Percentiles rank a stretch among this genome's conserved stretches.
phyloP scores from a whole-genome alignment of 2,329 filamentous ascomycete species.

The Cephalotrichum gorgonifer region DNA sequence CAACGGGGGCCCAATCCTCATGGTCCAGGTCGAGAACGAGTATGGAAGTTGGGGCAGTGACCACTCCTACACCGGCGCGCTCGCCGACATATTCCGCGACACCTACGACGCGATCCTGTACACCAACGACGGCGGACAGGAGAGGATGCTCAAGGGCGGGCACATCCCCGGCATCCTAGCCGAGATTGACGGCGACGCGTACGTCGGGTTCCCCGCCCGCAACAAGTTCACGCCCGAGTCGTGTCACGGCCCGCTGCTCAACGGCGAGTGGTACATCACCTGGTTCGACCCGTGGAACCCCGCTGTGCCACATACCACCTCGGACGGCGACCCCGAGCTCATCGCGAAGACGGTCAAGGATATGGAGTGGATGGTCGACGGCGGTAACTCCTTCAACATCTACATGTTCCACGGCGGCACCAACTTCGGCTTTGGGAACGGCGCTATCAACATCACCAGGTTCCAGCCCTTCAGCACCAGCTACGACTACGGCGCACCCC shows the following conservation, averaged over 20 bases:
- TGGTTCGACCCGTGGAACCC: constrained; percentile 33
- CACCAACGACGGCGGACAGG: constrained; percentile 35
- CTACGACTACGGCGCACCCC: constrained; percentile 39
- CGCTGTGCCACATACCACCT: constrained; percentile 23
- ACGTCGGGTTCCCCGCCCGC: constrained; percentile 25
- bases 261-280: constrained; percentile 38
- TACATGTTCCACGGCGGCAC: constrained; percentile 45
- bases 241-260: constrained; percentile 31
- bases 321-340: constrained; percentile 14
- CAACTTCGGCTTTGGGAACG: constrained; percentile 37
- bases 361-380: constrained; percentile 24
- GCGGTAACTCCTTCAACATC: constrained; percentile 32
- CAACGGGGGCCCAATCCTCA: constrained; percentile 33
- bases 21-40: constrained; percentile 41
- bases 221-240: constrained; percentile 30
- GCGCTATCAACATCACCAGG: constrained; percentile 26
- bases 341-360: constrained; percentile 19
- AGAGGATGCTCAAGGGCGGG: constrained; percentile 31
- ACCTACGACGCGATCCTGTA: constrained; percentile 34
- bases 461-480: constrained; percentile 29
- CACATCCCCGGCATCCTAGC: constrained; percentile 32
- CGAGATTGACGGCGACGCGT: constrained; percentile 32
- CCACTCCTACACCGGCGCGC: constrained; percentile 28
- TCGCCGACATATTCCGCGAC: constrained; percentile 28
- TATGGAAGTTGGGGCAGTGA: constrained; percentile 37